Conservation (phyloP, 208 protist genomes). For the Porcisia deanei region DNA sequence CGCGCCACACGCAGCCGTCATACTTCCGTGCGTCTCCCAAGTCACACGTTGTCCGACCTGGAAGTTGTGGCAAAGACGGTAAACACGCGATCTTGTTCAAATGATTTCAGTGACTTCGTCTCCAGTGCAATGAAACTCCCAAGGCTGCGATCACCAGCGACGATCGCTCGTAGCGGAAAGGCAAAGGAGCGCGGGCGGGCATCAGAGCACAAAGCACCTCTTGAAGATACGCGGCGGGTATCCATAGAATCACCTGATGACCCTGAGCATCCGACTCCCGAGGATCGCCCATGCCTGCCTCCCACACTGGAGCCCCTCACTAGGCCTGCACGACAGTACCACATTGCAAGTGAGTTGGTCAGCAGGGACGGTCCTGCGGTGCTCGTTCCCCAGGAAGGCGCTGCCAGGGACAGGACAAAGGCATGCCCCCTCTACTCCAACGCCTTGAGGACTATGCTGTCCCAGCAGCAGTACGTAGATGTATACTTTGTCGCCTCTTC, state of each 20-base stretch:
- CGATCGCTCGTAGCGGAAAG: not conserved
- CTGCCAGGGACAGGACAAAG: not conserved
- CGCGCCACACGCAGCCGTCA: not conserved
- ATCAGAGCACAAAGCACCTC: not conserved
- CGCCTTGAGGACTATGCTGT: conserved; percentile 5
- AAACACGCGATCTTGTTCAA: not conserved
- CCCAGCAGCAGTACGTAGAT: conserved; percentile 30
- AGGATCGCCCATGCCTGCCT: not conserved
- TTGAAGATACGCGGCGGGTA: not conserved
- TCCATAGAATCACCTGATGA: not conserved
- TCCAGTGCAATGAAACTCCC: not conserved
- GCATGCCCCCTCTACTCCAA: not conserved
- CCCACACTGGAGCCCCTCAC: not conserved
- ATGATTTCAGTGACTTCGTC: not conserved
- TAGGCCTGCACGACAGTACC: not conserved
- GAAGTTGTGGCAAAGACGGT: not conserved
- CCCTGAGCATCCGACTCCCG: not conserved
- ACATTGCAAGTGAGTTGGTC: not conserved
- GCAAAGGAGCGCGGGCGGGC: not conserved
- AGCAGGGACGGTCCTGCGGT: not conserved
- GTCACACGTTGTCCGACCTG: no score
- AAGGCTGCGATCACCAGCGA: not conserved
- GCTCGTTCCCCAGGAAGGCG: not conserved
- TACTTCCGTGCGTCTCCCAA: not conserved
- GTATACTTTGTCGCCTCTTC: conserved; percentile 30